A percentile compares a stretch with the other conserved stretches of the same genome.
These are phyloP conservation scores for Umbilicaria muhlenbergii DNA, from an alignment of 495 filamentous ascomycete genomes.

Conservation along the genomic window DNA sequence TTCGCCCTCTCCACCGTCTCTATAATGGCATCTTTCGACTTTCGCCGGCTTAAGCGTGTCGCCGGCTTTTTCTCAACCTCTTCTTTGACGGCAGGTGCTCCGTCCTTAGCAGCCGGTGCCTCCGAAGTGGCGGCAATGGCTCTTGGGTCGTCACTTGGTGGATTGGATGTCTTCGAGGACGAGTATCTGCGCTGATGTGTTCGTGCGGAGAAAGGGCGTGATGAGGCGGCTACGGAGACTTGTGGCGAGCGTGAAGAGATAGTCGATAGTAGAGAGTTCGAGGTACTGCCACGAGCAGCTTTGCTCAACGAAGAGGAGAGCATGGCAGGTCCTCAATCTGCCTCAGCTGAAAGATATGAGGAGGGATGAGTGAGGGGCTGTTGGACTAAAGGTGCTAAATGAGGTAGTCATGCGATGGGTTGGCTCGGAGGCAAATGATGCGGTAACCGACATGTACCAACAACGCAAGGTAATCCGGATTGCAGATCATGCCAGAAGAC, in stretches of 20 bases:
- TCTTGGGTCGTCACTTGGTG: constrained; percentile 17
- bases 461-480: too few species aligned
- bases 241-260: constrained; percentile 13
- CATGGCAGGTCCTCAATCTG: constrained; percentile 16
- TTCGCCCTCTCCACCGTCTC: constrained; percentile 10
- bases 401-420: too few species aligned
- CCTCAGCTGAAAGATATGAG: too few species aligned
- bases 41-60: constrained; percentile 10
- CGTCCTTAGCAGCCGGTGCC: constrained; percentile 4
- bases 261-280: constrained; percentile 23
- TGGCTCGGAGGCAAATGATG: too few species aligned
- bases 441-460: too few species aligned
- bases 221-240: constrained; percentile 18
- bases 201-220: constrained; percentile 18
- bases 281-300: constrained; percentile 27
- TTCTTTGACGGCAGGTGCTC: background rate
- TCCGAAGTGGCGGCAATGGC: constrained; percentile 8
- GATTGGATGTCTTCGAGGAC: constrained; percentile 29
- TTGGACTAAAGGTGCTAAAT: too few species aligned
- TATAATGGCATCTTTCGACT: constrained; percentile 19
- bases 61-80: constrained; percentile 2
- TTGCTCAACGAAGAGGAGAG: constrained; percentile 34
- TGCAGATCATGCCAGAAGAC: too few species aligned
- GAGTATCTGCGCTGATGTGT: constrained; percentile 38
- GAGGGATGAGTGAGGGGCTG: too few species aligned